phyloP scores from a whole-genome alignment of 1,284 basidiomycete genomes.

The Ustilago loliicola region DNA sequence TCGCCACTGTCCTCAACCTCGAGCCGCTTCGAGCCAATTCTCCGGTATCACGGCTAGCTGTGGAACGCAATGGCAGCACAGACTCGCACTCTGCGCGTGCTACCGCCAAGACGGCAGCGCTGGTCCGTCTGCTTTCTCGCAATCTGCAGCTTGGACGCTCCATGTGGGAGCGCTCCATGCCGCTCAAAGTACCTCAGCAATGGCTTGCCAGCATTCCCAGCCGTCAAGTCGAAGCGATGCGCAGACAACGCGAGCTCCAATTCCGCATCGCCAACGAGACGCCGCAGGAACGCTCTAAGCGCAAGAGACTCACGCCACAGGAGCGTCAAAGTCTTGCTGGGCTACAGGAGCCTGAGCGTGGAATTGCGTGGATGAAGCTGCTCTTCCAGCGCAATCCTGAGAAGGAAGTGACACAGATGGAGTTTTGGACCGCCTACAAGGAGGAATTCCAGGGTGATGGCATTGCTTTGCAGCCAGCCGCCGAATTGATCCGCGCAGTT shows the following conservation, averaged over 20 bases:
- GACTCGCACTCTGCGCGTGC: slow-evolving; percentile 11
- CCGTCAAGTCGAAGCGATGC: slow-evolving; percentile 20
- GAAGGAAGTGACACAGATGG: slow-evolving; percentile 86
- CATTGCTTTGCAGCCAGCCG: slow-evolving; percentile 79
- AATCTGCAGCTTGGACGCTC: slow-evolving; percentile 56
- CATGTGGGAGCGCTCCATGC: slow-evolving; percentile 59
- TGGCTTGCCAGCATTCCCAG: slow-evolving; percentile 39
- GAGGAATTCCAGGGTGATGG: slow-evolving; percentile 73
- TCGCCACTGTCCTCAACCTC: slow-evolving; percentile 26
- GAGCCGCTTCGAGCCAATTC: slow-evolving; percentile 7
- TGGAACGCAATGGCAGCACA: not conserved
- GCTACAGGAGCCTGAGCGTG: slow-evolving; percentile 61
- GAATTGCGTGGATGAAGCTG: slow-evolving; percentile 75
- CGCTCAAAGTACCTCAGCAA: slow-evolving; percentile 35
- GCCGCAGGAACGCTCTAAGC: slow-evolving; percentile 44
- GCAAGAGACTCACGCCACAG: slow-evolving; percentile 44
- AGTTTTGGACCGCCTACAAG: slow-evolving; percentile 89
- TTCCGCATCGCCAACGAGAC: slow-evolving; percentile 39
- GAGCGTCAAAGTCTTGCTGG: slow-evolving; percentile 46
- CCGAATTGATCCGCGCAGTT: slow-evolving; percentile 88
- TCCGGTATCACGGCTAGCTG: not conserved
- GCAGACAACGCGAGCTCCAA: slow-evolving; percentile 44
- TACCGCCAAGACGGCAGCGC: slow-evolving; percentile 33
- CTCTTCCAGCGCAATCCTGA: slow-evolving; percentile 80
- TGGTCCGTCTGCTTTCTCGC: slow-evolving; percentile 52